Evolutionary conservation across 805 yeast species (phyloP), one percentile per base, ranked within the genome.

Genomic region (Sugiyamaella lignohabitans): DNA sequence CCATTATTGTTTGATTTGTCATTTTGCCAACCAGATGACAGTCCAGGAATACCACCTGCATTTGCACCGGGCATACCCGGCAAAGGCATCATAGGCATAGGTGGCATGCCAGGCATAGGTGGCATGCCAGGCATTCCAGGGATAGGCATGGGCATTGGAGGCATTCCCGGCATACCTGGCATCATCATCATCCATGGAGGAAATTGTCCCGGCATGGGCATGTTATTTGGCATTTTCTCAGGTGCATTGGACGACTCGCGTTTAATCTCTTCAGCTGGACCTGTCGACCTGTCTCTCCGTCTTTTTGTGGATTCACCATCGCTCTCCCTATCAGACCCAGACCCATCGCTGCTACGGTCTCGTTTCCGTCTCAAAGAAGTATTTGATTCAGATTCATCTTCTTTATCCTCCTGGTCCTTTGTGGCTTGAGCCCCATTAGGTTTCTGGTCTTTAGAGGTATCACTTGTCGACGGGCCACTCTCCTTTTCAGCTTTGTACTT

Each of bases 401-500:
- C 40, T 11, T 17, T 42, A 5, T 24, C 41, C 18, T 36, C 46
- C 17, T 43, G 32, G 16, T 14, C 36, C 5, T 35, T 35, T 2
- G 16, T 37, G 35, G 18, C 46, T 18, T 16, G 6, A 2, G 5
- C 41, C 4, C 14, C 38, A 17, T 39, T 36, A 34, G 6, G 34
- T 32, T 32, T 5, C 38, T 42, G 30, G 10, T 30, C 38, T n/a
- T n/a, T n/a, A n/a, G n/a, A n/a, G n/a, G n/a, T n/a, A n/a, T n/a
- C n/a, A n/a, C n/a, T n/a, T n/a, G n/a, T n/a, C n/a, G n/a, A n/a
- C n/a, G n/a, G n/a, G n/a, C n/a, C n/a, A n/a, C n/a, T n/a, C n/a
- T n/a, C n/a, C n/a, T n/a, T n/a, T n/a, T n/a, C n/a, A n/a, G n/a
- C 53, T 21, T 49, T 45, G 24, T 57, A 85, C 30, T 71, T 70